A percentile compares a stretch with the other conserved stretches of the same genome.
Conservation (phyloP, 257 asterid species). For the Rehmannia glutinosa region DNA sequence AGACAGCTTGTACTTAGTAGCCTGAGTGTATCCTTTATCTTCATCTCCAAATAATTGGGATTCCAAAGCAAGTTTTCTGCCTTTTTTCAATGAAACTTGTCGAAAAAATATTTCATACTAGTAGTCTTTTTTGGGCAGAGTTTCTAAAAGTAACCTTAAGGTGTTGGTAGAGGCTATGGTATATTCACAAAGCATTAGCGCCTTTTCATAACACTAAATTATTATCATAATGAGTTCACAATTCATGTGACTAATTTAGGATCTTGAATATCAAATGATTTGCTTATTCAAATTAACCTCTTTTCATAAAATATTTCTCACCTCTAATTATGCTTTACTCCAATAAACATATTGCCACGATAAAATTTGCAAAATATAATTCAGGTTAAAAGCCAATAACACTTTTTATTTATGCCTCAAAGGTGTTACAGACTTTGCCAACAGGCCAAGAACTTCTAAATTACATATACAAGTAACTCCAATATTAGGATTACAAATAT, state of each 20-base stretch:
- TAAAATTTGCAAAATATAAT: no score
- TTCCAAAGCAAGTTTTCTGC: not conserved
- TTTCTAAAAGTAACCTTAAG: no score
- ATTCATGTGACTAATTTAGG: not conserved
- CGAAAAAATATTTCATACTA: not conserved
- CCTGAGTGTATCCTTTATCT: not conserved
- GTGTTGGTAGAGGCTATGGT: no score
- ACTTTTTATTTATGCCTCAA: conserved; percentile 4
- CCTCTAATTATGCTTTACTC: no score
- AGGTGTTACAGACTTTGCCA: conserved; percentile 16
- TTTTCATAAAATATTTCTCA: not conserved
- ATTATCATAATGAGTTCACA: not conserved
- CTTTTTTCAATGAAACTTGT: not conserved
- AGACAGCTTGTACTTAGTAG: not conserved
- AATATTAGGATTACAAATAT: not conserved
- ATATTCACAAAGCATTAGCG: not conserved
- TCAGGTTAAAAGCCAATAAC: not conserved
- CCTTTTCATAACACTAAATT: not conserved
- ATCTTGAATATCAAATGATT: not conserved
- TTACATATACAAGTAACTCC: not conserved
- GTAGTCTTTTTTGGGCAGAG: no score
- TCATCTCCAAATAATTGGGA: conserved; percentile 10
- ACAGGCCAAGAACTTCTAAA: no score
- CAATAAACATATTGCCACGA: no score
- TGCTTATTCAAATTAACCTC: not conserved